A percentile compares a stretch with the other conserved stretches of the same genome.
phyloP scores from a whole-genome alignment of 495 filamentous ascomycete genomes.

The Penicillium psychrofluorescens region DNA sequence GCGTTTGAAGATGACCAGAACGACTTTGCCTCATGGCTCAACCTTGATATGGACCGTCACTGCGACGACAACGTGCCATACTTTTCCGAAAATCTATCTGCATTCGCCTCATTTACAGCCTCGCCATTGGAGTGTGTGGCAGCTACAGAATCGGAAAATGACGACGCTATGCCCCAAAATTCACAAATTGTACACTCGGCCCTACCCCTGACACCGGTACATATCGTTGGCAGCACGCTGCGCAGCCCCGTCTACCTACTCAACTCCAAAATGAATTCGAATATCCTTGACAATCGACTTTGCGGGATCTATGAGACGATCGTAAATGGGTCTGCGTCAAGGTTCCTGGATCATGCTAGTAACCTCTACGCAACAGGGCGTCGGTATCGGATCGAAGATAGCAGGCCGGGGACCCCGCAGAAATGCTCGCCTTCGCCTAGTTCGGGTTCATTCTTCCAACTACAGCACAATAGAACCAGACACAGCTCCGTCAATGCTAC shows the following conservation, averaged over 20 bases:
- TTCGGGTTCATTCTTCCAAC: no score
- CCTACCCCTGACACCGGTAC: neutral
- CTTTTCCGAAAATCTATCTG: neutral
- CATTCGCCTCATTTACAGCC: neutral
- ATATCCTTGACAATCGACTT: constrained; percentile 11
- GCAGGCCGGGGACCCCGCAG: neutral
- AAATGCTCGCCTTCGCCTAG: neutral
- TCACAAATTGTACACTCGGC: no score
- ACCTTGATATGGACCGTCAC: constrained; percentile 3
- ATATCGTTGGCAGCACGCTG: constrained; percentile 1
- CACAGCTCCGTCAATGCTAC: no score
- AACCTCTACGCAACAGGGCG: constrained; percentile 10
- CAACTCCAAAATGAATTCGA: constrained; percentile 15
- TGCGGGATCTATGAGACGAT: constrained; percentile 13
- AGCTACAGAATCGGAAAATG: neutral
- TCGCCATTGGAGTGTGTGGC: neutral
- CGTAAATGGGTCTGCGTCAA: constrained; percentile 11
- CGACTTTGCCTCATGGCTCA: constrained; percentile 7
- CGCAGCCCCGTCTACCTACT: constrained; percentile 16
- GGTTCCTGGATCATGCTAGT: constrained; percentile 16
- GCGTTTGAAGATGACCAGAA: neutral
- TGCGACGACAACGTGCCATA: neutral
- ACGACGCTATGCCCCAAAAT: no score
- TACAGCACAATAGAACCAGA: no score
- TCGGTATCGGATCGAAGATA: constrained; percentile 12